A percentile compares a stretch with the other conserved stretches of the same genome.
Evolutionary conservation across 1,284 basidiomycete species (phyloP).

Genomic region (Moniliophthora roreri): DNA sequence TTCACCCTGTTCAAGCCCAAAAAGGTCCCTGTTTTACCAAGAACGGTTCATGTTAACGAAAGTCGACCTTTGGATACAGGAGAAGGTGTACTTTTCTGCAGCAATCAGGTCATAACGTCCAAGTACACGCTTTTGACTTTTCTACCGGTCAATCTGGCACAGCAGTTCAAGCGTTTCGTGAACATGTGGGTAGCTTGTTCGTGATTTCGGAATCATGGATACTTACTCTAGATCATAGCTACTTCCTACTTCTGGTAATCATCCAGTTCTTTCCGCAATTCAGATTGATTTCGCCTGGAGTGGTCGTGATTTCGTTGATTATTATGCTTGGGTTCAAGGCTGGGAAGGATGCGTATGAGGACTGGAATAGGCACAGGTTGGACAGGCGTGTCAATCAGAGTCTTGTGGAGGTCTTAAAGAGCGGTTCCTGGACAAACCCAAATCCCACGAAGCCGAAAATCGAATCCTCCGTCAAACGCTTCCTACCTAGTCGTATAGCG

Average conservation of each 20-base stretch:
- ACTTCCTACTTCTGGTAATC: conserved; percentile 84
- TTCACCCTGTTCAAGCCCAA: conserved; percentile 58
- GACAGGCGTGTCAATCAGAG: conserved; percentile 87
- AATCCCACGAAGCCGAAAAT: conserved; percentile 73
- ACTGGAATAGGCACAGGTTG: conserved; percentile 95
- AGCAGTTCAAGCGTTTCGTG: conserved; percentile 87
- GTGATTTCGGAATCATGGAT: background rate
- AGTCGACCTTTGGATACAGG: conserved; percentile 69
- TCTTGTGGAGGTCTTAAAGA: conserved; percentile 63
- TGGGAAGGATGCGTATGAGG: conserved; percentile 96
- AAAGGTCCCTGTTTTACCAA: conserved; percentile 54
- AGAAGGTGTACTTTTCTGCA: conserved; percentile 61
- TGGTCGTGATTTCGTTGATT: conserved; percentile 92
- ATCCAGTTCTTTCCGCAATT: conserved; percentile 96
- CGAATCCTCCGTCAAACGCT: conserved; percentile 76
- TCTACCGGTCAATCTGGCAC: conserved; percentile 83
- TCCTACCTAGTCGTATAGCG: conserved; percentile 41
- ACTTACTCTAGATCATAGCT: conserved; percentile 40
- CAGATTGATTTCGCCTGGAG: conserved; percentile 89
- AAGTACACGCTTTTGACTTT: conserved; percentile 93
- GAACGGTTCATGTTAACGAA: conserved; percentile 81
- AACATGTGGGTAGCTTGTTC: conserved; percentile 63
- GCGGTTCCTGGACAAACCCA: conserved; percentile 69
- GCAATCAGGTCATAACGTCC: conserved; percentile 92
- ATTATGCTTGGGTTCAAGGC: conserved; percentile 88